Evolutionary conservation across 768 basidiomycete species (phyloP).

Genomic region (Tricholoma bakamatsutake): DNA sequence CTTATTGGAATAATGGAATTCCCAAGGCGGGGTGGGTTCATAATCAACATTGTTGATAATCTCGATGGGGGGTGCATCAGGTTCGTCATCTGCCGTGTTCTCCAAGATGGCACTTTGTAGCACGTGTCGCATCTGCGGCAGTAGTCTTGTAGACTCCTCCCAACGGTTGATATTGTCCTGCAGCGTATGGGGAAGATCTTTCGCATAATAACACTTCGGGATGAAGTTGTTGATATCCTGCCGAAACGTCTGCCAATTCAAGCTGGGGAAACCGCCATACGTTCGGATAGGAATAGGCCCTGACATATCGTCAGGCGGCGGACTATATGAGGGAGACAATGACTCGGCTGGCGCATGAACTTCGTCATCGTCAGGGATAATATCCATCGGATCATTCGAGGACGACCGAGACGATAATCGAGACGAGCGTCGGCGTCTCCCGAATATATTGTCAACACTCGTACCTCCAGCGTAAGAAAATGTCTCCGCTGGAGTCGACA

Average conservation of each 20-base stretch:
- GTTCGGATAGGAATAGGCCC: constrained; percentile 4
- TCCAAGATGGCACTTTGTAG: constrained; percentile 64
- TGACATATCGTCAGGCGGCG: constrained; percentile 7
- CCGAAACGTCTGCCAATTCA: constrained; percentile 34
- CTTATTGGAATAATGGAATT: constrained; percentile 82
- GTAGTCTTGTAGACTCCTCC: constrained; percentile 31
- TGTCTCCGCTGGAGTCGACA: neutral
- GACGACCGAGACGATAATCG: constrained; percentile 6
- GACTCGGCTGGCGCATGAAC: constrained; percentile 6
- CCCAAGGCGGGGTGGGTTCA: constrained; percentile 73
- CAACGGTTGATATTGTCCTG: constrained; percentile 64
- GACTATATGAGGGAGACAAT: constrained; percentile 4
- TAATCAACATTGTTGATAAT: constrained; percentile 65
- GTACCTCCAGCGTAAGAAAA: neutral
- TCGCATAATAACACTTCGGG: constrained; percentile 30
- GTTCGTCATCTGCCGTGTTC: constrained; percentile 63
- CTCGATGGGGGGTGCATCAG: constrained; percentile 58
- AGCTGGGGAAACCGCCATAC: constrained; percentile 28
- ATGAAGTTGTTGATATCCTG: constrained; percentile 27
- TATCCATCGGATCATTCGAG: constrained; percentile 7
- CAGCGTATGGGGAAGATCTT: constrained; percentile 54
- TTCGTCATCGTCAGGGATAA: constrained; percentile 1
- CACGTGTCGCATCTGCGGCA: constrained; percentile 41
- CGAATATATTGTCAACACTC: neutral
- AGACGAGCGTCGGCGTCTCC: constrained; percentile 8